phyloP scores from a whole-genome alignment of 768 basidiomycete species.

The Russula emetica region DNA sequence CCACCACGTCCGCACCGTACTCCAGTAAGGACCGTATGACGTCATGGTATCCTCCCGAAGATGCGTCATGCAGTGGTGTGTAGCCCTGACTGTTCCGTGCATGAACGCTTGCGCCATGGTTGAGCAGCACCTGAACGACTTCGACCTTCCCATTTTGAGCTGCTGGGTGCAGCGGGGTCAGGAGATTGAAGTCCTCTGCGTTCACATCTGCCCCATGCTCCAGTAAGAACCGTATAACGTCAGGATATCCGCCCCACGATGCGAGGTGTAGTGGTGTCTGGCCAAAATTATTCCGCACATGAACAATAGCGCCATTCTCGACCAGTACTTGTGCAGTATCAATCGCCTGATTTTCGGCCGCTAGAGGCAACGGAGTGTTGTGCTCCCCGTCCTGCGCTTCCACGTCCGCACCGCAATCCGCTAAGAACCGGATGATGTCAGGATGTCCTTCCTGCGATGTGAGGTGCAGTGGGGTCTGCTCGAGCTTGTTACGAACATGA shows the following conservation, averaged over 20 bases:
- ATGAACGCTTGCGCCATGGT: not conserved
- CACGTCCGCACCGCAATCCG: not conserved
- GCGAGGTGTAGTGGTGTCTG: not conserved
- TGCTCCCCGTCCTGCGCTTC: not conserved
- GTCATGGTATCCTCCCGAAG: not conserved
- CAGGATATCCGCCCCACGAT: not conserved
- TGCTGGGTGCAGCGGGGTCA: not conserved
- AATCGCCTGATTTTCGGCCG: not conserved
- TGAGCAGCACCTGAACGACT: not conserved
- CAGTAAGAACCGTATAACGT: not conserved
- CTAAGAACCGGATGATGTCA: not conserved
- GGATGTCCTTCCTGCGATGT: not conserved
- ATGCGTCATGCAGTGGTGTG: not conserved
- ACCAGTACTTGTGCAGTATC: not conserved
- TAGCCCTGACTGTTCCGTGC: no score
- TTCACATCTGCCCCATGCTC: not conserved
- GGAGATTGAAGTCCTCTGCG: not conserved
- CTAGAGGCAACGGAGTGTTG: not conserved
- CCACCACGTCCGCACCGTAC: not conserved
- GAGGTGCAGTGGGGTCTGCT: not conserved
- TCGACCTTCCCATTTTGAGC: not conserved
- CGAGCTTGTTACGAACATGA: not conserved
- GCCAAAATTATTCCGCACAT: not conserved
- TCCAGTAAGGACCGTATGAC: not conserved
- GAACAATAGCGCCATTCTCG: not conserved